phyloP scores from a whole-genome alignment of 805 yeast species.

The Kuraishia piskuri region DNA sequence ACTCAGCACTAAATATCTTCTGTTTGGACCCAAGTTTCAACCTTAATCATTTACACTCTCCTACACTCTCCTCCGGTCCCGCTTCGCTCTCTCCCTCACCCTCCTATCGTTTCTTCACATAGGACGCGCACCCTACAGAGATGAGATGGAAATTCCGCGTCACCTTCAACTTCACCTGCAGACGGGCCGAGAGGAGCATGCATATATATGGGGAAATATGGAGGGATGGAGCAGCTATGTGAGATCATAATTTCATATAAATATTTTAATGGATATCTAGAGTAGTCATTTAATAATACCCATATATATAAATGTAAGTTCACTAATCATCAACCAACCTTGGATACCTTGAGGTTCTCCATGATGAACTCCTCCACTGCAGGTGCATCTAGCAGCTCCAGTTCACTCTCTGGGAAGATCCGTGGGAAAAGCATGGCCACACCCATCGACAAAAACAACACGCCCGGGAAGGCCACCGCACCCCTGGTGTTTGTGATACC shows the following conservation, averaged over 20 bases:
- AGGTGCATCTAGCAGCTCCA: slow-evolving; percentile 49
- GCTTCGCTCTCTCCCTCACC: not conserved
- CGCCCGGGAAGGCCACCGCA: slow-evolving; percentile 92
- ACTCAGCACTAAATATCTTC: too few relatives aligned
- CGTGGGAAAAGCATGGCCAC: slow-evolving; percentile 57
- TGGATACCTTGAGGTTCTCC: slow-evolving; percentile 15
- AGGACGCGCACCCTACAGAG: not conserved
- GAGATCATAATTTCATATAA: too few relatives aligned
- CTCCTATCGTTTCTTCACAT: too few relatives aligned
- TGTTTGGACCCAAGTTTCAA: too few relatives aligned
- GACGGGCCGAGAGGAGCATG: not conserved
- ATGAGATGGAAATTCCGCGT: not conserved
- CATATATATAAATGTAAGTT: too few relatives aligned
- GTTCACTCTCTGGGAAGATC: slow-evolving; percentile 52
- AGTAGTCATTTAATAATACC: too few relatives aligned
- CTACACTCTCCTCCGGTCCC: too few relatives aligned
- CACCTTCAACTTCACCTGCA: not conserved
- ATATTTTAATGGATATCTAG: too few relatives aligned
- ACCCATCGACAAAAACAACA: slow-evolving; percentile 60
- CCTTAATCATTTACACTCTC: too few relatives aligned
- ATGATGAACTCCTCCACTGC: slow-evolving; percentile 25
- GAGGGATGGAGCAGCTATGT: too few relatives aligned
- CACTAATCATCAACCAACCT: not conserved
- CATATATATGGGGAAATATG: too few relatives aligned
- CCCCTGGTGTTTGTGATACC: slow-evolving; percentile 81